A percentile compares a stretch with the other conserved stretches of the same genome.
Conservation (phyloP, 257 asterid species). For the Cordia subcordata region DNA sequence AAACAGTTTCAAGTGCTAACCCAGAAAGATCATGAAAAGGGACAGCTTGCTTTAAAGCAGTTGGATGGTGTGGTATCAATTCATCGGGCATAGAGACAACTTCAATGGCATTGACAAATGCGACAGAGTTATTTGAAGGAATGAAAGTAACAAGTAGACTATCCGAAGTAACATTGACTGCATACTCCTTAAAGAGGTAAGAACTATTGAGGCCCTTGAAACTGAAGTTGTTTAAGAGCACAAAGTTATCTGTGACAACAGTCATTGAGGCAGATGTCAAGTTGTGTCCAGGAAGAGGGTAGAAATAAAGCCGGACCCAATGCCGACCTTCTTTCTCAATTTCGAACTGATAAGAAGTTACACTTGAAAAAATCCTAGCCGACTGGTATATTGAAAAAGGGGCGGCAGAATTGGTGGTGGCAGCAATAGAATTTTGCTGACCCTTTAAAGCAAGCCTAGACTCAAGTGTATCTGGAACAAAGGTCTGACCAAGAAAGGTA, state of each 20-base stretch:
- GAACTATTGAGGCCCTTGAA: constrained; percentile 32
- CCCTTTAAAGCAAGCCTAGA: constrained; percentile 26
- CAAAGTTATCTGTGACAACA: constrained; percentile 38
- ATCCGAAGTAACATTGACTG: constrained; percentile 31
- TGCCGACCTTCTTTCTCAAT: constrained; percentile 35
- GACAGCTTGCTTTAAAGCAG: constrained; percentile 24
- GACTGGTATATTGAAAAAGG: constrained; percentile 35
- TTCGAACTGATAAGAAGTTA: constrained; percentile 25
- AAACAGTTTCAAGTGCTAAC: constrained; percentile 34
- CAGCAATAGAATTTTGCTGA: constrained; percentile 18
- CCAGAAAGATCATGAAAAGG: constrained; percentile 31
- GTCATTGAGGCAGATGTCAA: constrained; percentile 36
- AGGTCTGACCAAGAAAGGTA: constrained; percentile 30
- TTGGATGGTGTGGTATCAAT: constrained; percentile 31
- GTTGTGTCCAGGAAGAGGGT: constrained; percentile 33
- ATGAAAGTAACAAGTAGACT: constrained; percentile 30
- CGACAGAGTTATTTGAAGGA: constrained; percentile 37
- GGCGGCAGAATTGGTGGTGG: constrained; percentile 24
- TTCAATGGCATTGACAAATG: constrained; percentile 41
- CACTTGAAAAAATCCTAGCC: constrained; percentile 26
- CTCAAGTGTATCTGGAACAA: constrained; percentile 28
- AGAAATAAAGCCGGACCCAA: constrained; percentile 47
- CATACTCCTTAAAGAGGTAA: constrained; percentile 35
- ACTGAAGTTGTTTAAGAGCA: constrained; percentile 40
- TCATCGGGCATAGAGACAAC: constrained; percentile 40